These are phyloP conservation scores for Magnusiomyces suaveolens DNA, from an alignment of 1,139 yeast species.

Conservation along the genomic window DNA sequence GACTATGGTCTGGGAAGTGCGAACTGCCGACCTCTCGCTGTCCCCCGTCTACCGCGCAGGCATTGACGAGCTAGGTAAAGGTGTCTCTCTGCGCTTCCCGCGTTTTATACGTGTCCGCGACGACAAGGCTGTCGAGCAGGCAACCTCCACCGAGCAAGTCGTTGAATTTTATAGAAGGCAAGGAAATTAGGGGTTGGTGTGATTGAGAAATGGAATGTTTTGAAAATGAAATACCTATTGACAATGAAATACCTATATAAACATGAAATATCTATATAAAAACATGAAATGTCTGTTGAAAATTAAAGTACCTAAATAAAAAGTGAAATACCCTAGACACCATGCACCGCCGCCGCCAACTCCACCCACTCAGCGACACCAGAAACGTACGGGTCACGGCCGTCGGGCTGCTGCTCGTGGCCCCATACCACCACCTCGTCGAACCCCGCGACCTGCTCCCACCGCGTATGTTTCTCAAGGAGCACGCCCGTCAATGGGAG, in stretches of 20 bases:
- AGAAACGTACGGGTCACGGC: slow-evolving; percentile 21
- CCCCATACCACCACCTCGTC: slow-evolving; percentile 16
- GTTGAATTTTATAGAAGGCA: slow-evolving; percentile 82
- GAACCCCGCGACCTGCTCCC: neutral
- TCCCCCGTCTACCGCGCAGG: slow-evolving; percentile 94
- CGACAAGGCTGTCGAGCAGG: slow-evolving; percentile 81
- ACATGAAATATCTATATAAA: no score
- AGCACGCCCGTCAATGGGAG: neutral
- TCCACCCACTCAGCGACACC: slow-evolving; percentile 22
- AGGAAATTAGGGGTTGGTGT: no score
- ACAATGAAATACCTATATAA: no score
- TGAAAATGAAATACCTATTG: no score
- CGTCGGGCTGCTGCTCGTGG: slow-evolving; percentile 23
- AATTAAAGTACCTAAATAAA: neutral
- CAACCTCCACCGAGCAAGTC: slow-evolving; percentile 83
- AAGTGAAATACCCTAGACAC: neutral
- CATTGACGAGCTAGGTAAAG: slow-evolving; percentile 64
- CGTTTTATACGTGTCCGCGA: slow-evolving; percentile 77
- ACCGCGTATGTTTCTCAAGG: no score
- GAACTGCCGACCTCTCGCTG: slow-evolving; percentile 86
- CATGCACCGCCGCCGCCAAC: slow-evolving; percentile 20
- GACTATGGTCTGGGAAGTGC: slow-evolving; percentile 71
- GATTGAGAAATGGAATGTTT: no score
- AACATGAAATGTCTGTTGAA: no score
- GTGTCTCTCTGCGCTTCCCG: slow-evolving; percentile 86